Percentiles rank a stretch among this genome's conserved stretches.
These are phyloP conservation scores for Yamadazyma sp. DNA, from an alignment of 805 yeast genomes.

Conservation along the genomic window DNA sequence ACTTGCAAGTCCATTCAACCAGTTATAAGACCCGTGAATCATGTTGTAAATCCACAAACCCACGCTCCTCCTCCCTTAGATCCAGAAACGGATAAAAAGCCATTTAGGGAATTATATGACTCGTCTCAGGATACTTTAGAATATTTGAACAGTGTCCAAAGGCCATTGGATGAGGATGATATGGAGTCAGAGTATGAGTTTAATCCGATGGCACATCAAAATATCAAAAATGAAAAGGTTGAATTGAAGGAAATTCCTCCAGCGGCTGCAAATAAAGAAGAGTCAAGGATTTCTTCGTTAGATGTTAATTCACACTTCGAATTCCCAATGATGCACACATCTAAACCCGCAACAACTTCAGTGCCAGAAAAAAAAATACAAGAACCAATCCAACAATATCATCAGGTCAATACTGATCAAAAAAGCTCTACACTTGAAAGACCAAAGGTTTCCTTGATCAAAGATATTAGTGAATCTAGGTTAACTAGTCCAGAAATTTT, in stretches of 20 bases:
- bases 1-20: too few relatives aligned
- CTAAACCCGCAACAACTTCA: too few relatives aligned
- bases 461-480: constrained; percentile 4
- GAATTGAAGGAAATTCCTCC: not conserved
- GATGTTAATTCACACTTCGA: constrained; percentile 29
- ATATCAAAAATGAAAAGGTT: not conserved
- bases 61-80: too few relatives aligned
- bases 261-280: not conserved
- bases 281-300: constrained; percentile 10
- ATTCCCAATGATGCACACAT: constrained; percentile 19
- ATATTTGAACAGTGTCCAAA: not conserved
- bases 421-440: too few relatives aligned
- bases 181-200: not conserved
- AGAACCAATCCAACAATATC: too few relatives aligned
- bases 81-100: not conserved
- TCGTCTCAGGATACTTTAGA: constrained; percentile 9
- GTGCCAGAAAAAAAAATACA: too few relatives aligned
- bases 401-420: too few relatives aligned
- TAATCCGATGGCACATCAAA: not conserved
- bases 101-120: constrained; percentile 11
- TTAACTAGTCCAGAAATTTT: constrained; percentile 5
- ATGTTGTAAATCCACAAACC: too few relatives aligned
- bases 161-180: not conserved
- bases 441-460: constrained; percentile 7
- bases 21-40: too few relatives aligned